Evolutionary conservation across 179 eudicot genomes (phyloP), one percentile per base, ranked within the genome.

Genomic region (Vitellaria paradoxa): DNA sequence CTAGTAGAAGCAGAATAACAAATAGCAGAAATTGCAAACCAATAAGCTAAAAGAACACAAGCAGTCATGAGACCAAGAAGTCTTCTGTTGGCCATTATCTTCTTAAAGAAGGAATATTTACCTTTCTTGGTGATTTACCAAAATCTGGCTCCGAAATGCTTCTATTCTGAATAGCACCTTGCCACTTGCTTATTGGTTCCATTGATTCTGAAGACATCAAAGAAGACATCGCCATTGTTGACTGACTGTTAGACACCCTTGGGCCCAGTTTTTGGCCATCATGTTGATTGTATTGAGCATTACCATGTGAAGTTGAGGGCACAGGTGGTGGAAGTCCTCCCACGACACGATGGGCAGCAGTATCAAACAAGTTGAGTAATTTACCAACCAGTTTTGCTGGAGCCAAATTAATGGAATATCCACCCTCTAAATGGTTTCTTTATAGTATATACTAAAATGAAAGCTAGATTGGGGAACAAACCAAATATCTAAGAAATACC

Each of bases 301-400:
- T 65, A 72, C 74, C 79, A 61, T 82, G 86, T 52, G 84, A 4
- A 61, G 81, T 73, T 37, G 88, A 80, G 53, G 92, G 92, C 45
- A 67, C 89, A 69, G 98, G 86, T 15, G 94, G 94, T 26, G 97
- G 94, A 18, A 87, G 83, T 26, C 94, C 92, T 63, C 97, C 97
- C 82, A 93, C 93, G 73, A 90, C 96, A 68, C 93, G 90, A 49
- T 91, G 91, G 73, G 96, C 92, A 14, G 97, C 89, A 72, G 82
- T 88, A 81, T 93, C 98, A 82, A 93, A 79, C 74, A 90, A 81
- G 80, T 86, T 90, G 72, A 91, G 84, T 85, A 93, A 76, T 87
- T 87, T 91, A 72, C 93, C 92, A 24, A 91, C 87, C 72, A 93
- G 84, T 84, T 91, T 90, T 64, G 85, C 87, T 26, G 97, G 90